A percentile compares a stretch with the other conserved stretches of the same genome.
Evolutionary conservation across 2,329 filamentous ascomycete genomes (phyloP).

Genomic region (Xylariaceae sp.): DNA sequence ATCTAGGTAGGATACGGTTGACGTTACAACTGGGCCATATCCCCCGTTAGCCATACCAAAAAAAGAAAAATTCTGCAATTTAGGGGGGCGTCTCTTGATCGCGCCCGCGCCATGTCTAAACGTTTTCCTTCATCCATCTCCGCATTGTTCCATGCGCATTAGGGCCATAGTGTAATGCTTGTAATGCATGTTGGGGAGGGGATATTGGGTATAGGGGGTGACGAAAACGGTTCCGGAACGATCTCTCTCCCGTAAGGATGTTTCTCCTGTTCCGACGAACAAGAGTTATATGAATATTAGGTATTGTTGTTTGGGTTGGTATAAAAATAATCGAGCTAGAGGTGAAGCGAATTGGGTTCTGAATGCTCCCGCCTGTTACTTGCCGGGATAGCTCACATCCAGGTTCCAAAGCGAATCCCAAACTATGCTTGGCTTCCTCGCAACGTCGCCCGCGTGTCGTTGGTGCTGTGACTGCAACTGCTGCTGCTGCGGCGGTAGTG

Average conservation of each 20-base stretch:
- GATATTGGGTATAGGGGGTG: too few species aligned
- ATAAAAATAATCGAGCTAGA: background rate
- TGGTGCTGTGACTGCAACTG: conserved; percentile 38
- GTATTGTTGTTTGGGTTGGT: background rate
- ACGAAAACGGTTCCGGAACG: background rate
- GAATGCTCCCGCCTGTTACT: conserved; percentile 31
- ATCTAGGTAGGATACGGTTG: background rate
- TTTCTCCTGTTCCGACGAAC: background rate
- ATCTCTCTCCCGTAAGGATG: background rate
- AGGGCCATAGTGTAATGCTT: too few species aligned
- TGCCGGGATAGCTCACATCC: conserved; percentile 48
- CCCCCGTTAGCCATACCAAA: too few species aligned
- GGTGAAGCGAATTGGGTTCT: background rate
- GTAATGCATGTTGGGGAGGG: background rate
- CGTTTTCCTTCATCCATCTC: too few species aligned
- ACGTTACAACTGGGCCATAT: background rate
- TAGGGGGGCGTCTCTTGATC: too few species aligned
- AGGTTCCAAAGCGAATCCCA: conserved; percentile 60
- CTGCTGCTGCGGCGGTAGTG: conserved; percentile 19
- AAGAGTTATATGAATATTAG: background rate
- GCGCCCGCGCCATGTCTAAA: too few species aligned
- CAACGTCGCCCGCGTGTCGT: conserved; percentile 38
- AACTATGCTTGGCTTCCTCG: conserved; percentile 45
- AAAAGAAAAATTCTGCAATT: too few species aligned
- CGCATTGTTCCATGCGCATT: too few species aligned